Evolutionary conservation across 148 eudicot species (phyloP).

Genomic region (Fagopyrum tataricum): DNA sequence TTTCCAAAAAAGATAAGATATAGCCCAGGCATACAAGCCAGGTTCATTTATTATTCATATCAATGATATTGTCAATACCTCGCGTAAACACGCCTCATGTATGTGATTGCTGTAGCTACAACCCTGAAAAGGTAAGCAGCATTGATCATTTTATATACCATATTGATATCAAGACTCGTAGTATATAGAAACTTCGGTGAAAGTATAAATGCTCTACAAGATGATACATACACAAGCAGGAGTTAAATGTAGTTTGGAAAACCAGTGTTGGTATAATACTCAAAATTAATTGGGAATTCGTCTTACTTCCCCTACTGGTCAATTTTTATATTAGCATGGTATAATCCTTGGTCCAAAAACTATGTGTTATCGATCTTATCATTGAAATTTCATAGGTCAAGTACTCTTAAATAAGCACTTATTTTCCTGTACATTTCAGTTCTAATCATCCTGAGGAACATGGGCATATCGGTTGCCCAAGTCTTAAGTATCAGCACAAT

Average conservation of each 20-base stretch:
- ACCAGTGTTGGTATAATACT: background rate
- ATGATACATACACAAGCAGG: too few species aligned
- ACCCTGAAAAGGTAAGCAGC: slow-evolving; percentile 49
- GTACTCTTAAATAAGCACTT: too few species aligned
- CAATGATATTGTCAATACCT: slow-evolving; percentile 33
- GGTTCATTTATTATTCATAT: background rate
- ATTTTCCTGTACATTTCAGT: too few species aligned
- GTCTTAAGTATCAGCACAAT: background rate
- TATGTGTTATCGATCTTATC: too few species aligned
- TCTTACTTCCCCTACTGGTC: background rate
- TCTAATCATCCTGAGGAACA: too few species aligned
- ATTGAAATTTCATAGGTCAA: too few species aligned
- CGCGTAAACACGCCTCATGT: slow-evolving; percentile 89
- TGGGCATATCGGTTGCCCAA: too few species aligned
- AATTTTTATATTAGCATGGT: too few species aligned
- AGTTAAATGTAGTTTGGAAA: background rate
- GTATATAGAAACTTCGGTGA: slow-evolving; percentile 10
- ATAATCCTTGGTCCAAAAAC: too few species aligned
- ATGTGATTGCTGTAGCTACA: slow-evolving; percentile 90
- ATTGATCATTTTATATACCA: too few species aligned
- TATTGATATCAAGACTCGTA: too few species aligned
- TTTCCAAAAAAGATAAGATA: background rate
- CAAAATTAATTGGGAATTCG: background rate
- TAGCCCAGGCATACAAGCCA: background rate
- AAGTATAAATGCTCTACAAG: background rate